These are phyloP conservation scores for Quercus variabilis DNA, from an alignment of 306 rosid genomes.

Conservation along the genomic window DNA sequence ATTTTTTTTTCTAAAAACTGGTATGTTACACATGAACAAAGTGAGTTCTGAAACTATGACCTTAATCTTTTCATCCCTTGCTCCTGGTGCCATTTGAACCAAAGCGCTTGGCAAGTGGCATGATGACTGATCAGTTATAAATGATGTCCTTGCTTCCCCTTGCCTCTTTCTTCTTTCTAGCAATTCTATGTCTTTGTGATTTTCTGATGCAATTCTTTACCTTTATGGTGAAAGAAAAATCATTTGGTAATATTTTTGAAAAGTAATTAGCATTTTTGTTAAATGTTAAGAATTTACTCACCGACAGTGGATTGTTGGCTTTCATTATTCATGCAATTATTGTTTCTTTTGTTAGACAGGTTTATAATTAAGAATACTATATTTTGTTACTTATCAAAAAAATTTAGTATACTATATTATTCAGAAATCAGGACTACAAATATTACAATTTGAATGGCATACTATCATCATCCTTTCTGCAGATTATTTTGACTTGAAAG, in stretches of 20 bases:
- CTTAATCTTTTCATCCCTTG: no score
- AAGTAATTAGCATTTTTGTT: no score
- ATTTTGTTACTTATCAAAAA: not conserved
- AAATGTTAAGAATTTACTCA: no score
- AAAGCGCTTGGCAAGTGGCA: not conserved
- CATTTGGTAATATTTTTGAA: no score
- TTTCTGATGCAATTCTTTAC: not conserved
- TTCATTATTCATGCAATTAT: not conserved
- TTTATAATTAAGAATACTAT: not conserved
- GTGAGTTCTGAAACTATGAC: no score
- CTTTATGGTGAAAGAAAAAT: not conserved
- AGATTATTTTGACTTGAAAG: not conserved
- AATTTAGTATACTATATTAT: not conserved
- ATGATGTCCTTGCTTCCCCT: not conserved
- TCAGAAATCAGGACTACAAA: not conserved
- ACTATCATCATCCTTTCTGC: not conserved
- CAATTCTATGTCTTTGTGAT: not conserved
- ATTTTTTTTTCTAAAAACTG: no score
- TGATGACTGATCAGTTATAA: not conserved
- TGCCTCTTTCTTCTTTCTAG: not conserved
- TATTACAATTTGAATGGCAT: not conserved
- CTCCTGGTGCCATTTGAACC: no score
- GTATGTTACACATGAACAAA: no score
- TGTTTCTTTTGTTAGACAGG: not conserved
- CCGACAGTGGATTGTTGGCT: no score